phyloP scores from a whole-genome alignment of 177 flowering plant genomes.

The Vitis hybrid region DNA sequence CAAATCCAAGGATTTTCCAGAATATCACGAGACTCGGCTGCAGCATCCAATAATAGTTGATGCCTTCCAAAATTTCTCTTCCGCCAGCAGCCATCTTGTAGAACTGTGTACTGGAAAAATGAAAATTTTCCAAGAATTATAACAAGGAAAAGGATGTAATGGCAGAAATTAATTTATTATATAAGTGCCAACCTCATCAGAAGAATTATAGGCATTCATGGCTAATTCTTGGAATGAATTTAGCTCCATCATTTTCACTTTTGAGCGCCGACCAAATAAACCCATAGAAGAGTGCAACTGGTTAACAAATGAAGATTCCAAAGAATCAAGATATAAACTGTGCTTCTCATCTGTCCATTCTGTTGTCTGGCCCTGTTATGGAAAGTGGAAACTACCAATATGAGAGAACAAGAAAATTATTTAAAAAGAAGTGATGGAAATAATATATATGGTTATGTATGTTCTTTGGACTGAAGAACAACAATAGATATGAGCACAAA shows the following conservation, averaged over 20 bases:
- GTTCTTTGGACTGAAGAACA: too few relatives aligned
- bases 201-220: slow-evolving; percentile 1
- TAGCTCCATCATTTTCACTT: slow-evolving; percentile 2
- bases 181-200: slow-evolving; percentile 19
- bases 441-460: neutral
- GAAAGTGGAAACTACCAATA: neutral
- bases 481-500: neutral
- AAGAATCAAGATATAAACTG: slow-evolving; percentile 27
- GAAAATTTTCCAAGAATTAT: neutral
- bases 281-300: slow-evolving; percentile 30
- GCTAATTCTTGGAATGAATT: neutral
- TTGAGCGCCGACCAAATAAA: slow-evolving; percentile 9
- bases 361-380: slow-evolving; percentile 14
- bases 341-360: slow-evolving; percentile 48
- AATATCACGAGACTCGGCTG: slow-evolving; percentile 25
- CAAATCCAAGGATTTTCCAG: slow-evolving; percentile 14
- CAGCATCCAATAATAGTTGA: slow-evolving; percentile 5
- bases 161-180: neutral
- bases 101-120: slow-evolving; percentile 22
- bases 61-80: slow-evolving; percentile 20
- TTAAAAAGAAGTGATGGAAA: neutral
- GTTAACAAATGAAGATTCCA: slow-evolving; percentile 45
- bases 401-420: neutral
- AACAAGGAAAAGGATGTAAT: neutral
- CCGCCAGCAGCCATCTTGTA: slow-evolving; percentile 25